These are phyloP conservation scores for Chloropicon primus DNA, from an alignment of 139 green algal genomes.

Conservation along the genomic window DNA sequence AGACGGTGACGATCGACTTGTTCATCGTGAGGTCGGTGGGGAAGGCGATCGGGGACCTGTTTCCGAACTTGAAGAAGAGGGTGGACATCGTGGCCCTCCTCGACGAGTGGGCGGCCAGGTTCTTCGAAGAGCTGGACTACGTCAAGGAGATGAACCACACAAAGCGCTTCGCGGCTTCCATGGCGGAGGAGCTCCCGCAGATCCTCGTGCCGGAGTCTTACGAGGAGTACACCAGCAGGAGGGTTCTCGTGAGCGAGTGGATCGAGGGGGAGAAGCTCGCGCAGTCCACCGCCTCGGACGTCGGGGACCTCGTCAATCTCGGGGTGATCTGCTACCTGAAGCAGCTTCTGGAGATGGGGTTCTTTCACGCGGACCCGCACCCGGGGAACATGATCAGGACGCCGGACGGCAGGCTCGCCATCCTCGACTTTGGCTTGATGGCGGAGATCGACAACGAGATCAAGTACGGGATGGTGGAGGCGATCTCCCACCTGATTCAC, in stretches of 20 bases:
- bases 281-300: conserved; percentile 68
- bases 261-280: conserved; percentile 59
- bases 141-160: conserved; percentile 80
- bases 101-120: conserved; percentile 92
- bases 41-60: conserved; percentile 15
- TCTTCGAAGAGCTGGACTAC: conserved; percentile 98
- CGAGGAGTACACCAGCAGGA: conserved; percentile 59
- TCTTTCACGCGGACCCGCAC: conserved; percentile 44
- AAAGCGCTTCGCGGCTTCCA: conserved; percentile 66
- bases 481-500: conserved; percentile 95
- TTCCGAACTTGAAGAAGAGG: conserved; percentile 20
- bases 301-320: conserved; percentile 85
- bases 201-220: conserved; percentile 87
- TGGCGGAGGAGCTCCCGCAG: conserved; percentile 84
- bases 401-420: conserved; percentile 81
- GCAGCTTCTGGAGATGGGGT: conserved; percentile 78
- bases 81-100: conserved; percentile 89
- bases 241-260: conserved; percentile 77
- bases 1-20: conserved; percentile 80
- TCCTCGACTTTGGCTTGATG: conserved; percentile 95
- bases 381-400: conserved; percentile 91
- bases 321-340: conserved; percentile 98
- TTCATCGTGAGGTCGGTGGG: conserved; percentile 57
- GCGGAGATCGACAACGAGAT: conserved; percentile 61
- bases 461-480: conserved; percentile 96